phyloP scores from a whole-genome alignment of 257 asterid genomes.

The Penstemon davidsonii region DNA sequence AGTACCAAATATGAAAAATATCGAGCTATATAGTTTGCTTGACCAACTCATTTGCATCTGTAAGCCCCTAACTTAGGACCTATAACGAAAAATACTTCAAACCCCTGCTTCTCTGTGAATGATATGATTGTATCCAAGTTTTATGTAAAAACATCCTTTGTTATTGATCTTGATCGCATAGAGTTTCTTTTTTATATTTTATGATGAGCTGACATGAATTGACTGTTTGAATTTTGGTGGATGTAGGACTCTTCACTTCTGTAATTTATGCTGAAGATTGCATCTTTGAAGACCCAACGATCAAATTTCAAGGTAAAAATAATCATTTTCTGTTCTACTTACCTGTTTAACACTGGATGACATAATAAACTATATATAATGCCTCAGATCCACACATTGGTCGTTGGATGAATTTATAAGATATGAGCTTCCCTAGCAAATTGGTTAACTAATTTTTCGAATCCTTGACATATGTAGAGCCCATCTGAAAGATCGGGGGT shows the following conservation, averaged over 20 bases:
- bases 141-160: no score
- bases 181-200: background rate
- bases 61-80: no score
- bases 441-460: background rate
- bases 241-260: conserved; percentile 60
- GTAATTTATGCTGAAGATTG: conserved; percentile 76
- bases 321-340: background rate
- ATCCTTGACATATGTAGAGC: background rate
- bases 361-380: background rate
- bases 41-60: no score
- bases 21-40: no score
- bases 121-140: no score
- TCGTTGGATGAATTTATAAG: background rate
- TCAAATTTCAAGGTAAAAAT: conserved; percentile 61
- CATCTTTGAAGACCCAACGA: conserved; percentile 87
- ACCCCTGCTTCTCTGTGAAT: no score
- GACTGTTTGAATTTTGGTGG: conserved; percentile 23
- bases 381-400: background rate
- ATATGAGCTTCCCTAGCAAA: background rate
- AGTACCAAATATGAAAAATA: no score
- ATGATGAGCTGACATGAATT: conserved; percentile 3
- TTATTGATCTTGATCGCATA: background rate
- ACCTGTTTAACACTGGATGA: conserved; percentile 15
- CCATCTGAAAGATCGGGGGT: no score
- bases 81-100: no score